Evolutionary conservation across 1,139 yeast species (phyloP).

Genomic region (Kodamaea ohmeri): DNA sequence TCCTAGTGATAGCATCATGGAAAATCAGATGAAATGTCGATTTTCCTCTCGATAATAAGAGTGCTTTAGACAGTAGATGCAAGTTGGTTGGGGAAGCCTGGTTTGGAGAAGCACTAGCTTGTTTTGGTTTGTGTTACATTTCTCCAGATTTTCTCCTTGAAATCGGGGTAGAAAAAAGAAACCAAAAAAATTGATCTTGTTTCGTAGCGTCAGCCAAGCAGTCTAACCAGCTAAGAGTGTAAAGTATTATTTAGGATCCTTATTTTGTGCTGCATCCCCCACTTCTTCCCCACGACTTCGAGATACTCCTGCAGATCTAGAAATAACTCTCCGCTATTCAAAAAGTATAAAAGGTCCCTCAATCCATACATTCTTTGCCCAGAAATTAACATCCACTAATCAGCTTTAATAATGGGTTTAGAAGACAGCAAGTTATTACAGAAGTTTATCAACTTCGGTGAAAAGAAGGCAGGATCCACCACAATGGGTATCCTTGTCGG

Average conservation of each 20-base stretch:
- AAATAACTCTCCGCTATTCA: background rate
- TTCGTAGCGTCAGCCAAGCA: background rate
- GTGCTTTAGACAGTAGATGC: no score
- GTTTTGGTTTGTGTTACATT: background rate
- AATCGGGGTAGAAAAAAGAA: background rate
- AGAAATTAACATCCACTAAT: conserved; percentile 2
- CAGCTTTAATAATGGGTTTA: conserved; percentile 30
- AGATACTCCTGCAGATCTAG: background rate
- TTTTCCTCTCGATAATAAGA: no score
- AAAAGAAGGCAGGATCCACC: conserved; percentile 49
- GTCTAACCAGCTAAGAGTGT: background rate
- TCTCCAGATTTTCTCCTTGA: conserved; percentile 2
- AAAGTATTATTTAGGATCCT: background rate
- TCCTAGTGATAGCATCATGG: background rate
- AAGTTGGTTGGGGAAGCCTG: background rate
- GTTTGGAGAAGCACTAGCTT: no score
- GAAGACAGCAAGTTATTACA: conserved; percentile 33
- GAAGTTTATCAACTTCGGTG: conserved; percentile 37
- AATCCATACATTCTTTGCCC: conserved; percentile 2
- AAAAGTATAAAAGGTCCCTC: conserved; percentile 10
- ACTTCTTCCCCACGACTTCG: conserved; percentile 9
- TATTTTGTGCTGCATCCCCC: conserved; percentile 2
- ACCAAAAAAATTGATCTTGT: conserved; percentile 1
- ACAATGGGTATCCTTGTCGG: conserved; percentile 47
- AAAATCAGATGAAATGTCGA: no score